phyloP scores from a whole-genome alignment of 805 yeast genomes.

The Barnettozyma siamensis region DNA sequence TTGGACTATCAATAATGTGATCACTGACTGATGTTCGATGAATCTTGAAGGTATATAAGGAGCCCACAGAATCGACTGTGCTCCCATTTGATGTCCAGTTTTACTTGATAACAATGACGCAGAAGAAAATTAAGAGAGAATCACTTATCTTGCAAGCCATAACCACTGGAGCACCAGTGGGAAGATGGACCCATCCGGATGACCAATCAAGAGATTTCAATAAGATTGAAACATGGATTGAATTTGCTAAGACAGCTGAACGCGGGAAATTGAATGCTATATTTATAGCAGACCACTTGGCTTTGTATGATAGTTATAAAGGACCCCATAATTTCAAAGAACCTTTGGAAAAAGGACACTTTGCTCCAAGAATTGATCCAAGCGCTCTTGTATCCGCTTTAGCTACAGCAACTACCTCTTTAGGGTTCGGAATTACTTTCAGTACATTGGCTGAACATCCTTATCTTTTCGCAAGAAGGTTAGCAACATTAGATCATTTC shows the following conservation, averaged over 20 bases:
- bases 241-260: conserved; percentile 32
- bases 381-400: conserved; percentile 29
- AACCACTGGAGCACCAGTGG: conserved; percentile 25
- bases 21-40: too few relatives aligned
- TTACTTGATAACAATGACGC: too few relatives aligned
- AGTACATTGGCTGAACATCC: conserved; percentile 41
- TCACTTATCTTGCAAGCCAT: conserved; percentile 29
- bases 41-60: too few relatives aligned
- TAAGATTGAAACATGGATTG: conserved; percentile 32
- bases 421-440: conserved; percentile 37
- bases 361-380: conserved; percentile 31
- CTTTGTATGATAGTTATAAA: conserved; percentile 34
- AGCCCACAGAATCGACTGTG: too few relatives aligned
- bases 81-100: too few relatives aligned
- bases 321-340: conserved; percentile 32
- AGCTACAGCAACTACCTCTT: conserved; percentile 35
- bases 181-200: conserved; percentile 34
- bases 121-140: conserved; percentile 6
- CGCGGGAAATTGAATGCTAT: conserved; percentile 33
- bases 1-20: too few relatives aligned
- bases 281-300: conserved; percentile 36
- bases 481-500: conserved; percentile 34
- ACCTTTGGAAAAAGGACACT: conserved; percentile 26
- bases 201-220: conserved; percentile 26
- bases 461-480: conserved; percentile 29